Evolutionary conservation across 176 grass and related monocot species (phyloP), one percentile per base, ranked within the genome.

Genomic region (Tillandsia leiboldiana): DNA sequence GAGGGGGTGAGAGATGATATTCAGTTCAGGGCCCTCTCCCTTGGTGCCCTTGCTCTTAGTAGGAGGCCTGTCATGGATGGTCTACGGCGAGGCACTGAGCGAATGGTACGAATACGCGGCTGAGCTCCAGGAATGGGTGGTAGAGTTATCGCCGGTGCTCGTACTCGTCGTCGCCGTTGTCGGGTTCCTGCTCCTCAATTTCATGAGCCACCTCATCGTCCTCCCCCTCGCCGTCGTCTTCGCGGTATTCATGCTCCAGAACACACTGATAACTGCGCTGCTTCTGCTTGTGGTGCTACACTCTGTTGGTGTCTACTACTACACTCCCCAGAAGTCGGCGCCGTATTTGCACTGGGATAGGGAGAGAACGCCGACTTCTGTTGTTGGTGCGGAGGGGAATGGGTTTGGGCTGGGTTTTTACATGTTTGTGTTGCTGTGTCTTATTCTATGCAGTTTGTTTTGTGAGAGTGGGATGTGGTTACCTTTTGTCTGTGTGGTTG

Each of bases 1-100:
- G 33, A 33, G 29, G 6, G 29, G 29, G 29, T 2, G 29, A 33
- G 29, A 42, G 33, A 61, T 18, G 28, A 14, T 9, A 50, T 56
- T 49, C 9, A 75, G 15, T 50, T 69, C n/a, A 8, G 87, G 87
- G 1, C 90, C 95, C 13, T 99, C 95, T 64, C 90, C 90, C 23
- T 64, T 99, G 53, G 78, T 88, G 70, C 90, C 90, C 24, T 74
- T 90, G 47, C 72, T 88, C 48, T 26, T 99, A n/a, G 80, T 93
- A 11, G 24, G 78, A 74, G 89, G 74, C 12, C 70, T 99, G 15
- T 61, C 70, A 5, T 81, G 78, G 84, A 75, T 90, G 65, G 70
- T 90, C 77, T 93, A n/a, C 59, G 80, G 79, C 48, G 77, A 90
- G 73, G 67, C 72, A 26, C 51, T 99, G 20, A 53, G 23, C 51